phyloP scores from a whole-genome alignment of 352 stramenopile species.

The Phytophthora brassicae region DNA sequence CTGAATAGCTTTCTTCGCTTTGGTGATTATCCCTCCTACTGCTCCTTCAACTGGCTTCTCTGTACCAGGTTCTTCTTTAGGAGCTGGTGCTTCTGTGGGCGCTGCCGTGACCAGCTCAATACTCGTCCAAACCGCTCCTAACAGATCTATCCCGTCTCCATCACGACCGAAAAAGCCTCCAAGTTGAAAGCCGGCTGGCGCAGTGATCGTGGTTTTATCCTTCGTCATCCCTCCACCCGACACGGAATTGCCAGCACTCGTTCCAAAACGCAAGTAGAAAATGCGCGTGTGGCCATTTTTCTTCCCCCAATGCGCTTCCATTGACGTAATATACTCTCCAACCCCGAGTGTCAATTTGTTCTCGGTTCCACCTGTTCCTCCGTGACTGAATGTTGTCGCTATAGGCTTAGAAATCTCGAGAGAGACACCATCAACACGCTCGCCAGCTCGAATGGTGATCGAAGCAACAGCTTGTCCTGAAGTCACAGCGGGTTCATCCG shows the following conservation, averaged over 20 bases:
- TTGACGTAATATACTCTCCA: slow-evolving; percentile 12
- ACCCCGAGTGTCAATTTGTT: slow-evolving; percentile 33
- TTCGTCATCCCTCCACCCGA: slow-evolving; percentile 28
- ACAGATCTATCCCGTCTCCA: slow-evolving; percentile 35
- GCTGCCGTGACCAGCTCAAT: slow-evolving; percentile 16
- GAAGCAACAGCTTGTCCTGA: slow-evolving; percentile 24
- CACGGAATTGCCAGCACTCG: slow-evolving; percentile 30
- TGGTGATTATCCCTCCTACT: slow-evolving; percentile 4
- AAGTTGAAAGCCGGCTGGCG: slow-evolving; percentile 41
- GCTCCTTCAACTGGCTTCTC: background rate
- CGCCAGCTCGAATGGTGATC: slow-evolving; percentile 32
- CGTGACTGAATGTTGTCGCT: slow-evolving; percentile 27
- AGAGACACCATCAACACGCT: slow-evolving; percentile 37
- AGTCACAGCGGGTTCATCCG: slow-evolving; percentile 22
- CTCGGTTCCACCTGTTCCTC: slow-evolving; percentile 29
- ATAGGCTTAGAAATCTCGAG: slow-evolving; percentile 23
- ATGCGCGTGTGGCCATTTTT: slow-evolving; percentile 33
- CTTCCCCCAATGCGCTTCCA: slow-evolving; percentile 32
- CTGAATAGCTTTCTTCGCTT: slow-evolving; percentile 23
- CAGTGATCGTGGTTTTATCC: slow-evolving; percentile 31
- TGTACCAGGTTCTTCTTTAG: slow-evolving; percentile 2
- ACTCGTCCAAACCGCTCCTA: slow-evolving; percentile 45
- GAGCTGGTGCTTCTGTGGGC: background rate
- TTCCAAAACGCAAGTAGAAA: slow-evolving; percentile 40
- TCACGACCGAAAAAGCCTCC: slow-evolving; percentile 48